Conservation (phyloP, 164 flowering plant genomes). For the Cinnamomum chago region DNA sequence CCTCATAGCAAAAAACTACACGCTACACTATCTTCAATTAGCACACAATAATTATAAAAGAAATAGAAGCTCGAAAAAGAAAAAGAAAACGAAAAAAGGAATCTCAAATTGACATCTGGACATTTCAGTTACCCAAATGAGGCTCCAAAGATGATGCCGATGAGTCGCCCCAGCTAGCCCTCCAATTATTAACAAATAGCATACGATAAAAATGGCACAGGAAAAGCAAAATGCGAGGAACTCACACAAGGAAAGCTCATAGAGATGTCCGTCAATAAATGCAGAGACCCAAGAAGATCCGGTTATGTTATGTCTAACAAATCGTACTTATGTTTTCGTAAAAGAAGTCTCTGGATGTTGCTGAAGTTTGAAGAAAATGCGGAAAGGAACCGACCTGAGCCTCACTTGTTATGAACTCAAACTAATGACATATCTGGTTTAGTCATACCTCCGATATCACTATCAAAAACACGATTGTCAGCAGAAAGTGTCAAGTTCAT, state of each 20-base stretch:
- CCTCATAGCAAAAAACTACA: too few relatives aligned
- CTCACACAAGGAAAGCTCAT: not conserved
- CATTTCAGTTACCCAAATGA: not conserved
- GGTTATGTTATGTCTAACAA: not conserved
- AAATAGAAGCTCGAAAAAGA: too few relatives aligned
- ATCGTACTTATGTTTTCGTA: constrained; percentile 21
- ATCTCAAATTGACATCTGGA: not conserved
- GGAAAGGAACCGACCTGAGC: constrained; percentile 71
- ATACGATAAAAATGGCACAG: not conserved
- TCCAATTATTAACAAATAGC: not conserved
- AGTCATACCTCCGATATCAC: too few relatives aligned
- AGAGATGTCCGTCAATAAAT: not conserved
- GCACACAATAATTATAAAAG: too few relatives aligned
- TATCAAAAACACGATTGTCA: too few relatives aligned
- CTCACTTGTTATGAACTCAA: too few relatives aligned
- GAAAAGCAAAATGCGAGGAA: not conserved
- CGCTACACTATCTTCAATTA: too few relatives aligned
- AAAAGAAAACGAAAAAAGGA: not conserved
- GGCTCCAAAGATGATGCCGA: too few relatives aligned
- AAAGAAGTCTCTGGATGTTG: constrained; percentile 66
- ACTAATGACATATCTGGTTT: too few relatives aligned
- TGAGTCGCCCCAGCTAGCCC: too few relatives aligned
- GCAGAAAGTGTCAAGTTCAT: constrained; percentile 87
- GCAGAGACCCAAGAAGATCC: not conserved
- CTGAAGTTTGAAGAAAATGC: constrained; percentile 65